A percentile compares a stretch with the other conserved stretches of the same genome.
Evolutionary conservation across 805 yeast genomes (phyloP).

Genomic region (Wickerhamomyces alni): DNA sequence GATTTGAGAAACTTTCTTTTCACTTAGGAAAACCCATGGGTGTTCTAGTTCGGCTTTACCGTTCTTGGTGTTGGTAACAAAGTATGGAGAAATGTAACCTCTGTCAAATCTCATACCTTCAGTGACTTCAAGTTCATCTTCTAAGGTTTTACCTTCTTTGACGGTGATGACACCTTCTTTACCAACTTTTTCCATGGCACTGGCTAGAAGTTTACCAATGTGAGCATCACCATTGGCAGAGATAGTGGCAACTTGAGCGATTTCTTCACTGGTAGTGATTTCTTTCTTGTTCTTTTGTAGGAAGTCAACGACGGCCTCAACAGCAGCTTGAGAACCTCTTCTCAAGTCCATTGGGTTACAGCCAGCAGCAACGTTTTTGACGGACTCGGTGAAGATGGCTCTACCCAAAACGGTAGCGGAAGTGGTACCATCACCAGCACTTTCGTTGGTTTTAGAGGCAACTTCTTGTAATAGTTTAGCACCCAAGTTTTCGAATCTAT

Average conservation of each 20-base stretch:
- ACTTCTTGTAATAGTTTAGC: conserved; percentile 95
- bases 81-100: conserved; percentile 97
- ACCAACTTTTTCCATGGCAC: conserved; percentile 99
- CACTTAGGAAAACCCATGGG: conserved; percentile 76
- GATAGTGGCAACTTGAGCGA: conserved; percentile 97
- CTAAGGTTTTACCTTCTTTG: conserved; percentile 95
- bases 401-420: conserved; percentile 96
- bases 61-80: conserved; percentile 79
- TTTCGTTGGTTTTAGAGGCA: conserved; percentile 95
- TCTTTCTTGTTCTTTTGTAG: conserved; percentile 88
- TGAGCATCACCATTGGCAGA: conserved; percentile 96
- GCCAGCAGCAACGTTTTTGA: conserved; percentile 98
- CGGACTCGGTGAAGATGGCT: conserved; percentile 93
- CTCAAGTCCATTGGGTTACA: conserved; percentile 99
- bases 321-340: conserved; percentile 98
- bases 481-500: conserved; percentile 96
- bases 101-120: conserved; percentile 99
- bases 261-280: conserved; percentile 92
- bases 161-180: conserved; percentile 99
- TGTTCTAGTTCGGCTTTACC: conserved; percentile 96
- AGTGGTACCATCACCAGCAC: conserved; percentile 99
- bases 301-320: conserved; percentile 87
- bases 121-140: conserved; percentile 94
- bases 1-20: conserved; percentile 89
- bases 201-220: conserved; percentile 88